phyloP scores from a whole-genome alignment of 805 yeast species.

The Ogataea trehalophila region DNA sequence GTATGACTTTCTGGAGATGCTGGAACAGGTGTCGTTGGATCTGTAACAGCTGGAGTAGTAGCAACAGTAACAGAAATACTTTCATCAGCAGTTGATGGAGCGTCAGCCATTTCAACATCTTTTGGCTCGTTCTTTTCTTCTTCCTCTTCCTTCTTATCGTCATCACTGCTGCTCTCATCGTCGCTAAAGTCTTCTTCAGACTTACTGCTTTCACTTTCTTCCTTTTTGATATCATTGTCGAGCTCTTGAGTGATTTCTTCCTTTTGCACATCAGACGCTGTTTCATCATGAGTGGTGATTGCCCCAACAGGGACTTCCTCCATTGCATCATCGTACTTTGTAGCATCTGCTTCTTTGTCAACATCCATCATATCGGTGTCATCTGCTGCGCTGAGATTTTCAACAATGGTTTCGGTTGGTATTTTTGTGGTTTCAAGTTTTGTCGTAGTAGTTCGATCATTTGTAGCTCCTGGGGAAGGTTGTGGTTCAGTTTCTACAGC shows the following conservation, averaged over 20 bases:
- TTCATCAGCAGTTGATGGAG: too few relatives aligned
- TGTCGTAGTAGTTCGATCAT: not conserved
- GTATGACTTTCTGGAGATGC: not conserved
- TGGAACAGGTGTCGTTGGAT: not conserved
- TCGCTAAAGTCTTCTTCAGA: not conserved
- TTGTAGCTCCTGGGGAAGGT: not conserved
- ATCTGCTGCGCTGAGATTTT: not conserved
- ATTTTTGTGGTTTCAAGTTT: not conserved
- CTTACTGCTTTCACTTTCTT: constrained; percentile 1
- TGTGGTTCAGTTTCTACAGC: not conserved
- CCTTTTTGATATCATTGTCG: not conserved
- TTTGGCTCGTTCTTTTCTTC: constrained; percentile 8
- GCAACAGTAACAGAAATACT: not conserved
- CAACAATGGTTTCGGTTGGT: not conserved
- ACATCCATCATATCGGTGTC: not conserved
- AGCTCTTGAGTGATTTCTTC: not conserved
- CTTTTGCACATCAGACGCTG: not conserved
- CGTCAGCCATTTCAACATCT: not conserved
- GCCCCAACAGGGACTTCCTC: not conserved
- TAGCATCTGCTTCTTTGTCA: not conserved
- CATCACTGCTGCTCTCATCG: constrained; percentile 6
- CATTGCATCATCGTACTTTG: not conserved
- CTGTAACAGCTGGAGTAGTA: not conserved
- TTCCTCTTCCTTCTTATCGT: constrained; percentile 29
- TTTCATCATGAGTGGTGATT: not conserved